Base-by-base conservation (phyloP, 2,329 filamentous ascomycete species). In the Lithohypha guttulata region DNA sequence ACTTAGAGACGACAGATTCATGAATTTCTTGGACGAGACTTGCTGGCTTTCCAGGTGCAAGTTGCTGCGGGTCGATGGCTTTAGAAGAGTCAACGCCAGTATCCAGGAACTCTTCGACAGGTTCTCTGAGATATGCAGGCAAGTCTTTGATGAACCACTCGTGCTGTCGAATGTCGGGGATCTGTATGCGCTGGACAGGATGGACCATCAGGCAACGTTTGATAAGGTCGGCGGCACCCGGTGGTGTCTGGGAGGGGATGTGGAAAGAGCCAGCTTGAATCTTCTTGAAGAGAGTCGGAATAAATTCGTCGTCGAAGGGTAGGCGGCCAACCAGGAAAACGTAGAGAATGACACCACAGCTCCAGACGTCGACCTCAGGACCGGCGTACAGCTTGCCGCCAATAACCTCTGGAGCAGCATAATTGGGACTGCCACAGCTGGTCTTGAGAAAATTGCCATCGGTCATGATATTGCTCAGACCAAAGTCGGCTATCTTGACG, bases 391-490 rank as follows among this genome's bases (percentile, higher is more conserved):
- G 70, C 69, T 96, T 98, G 17, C 91, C 91, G 40, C 87, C 91
- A 55, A 98, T 96, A 44, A 98, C 91, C 60, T 98, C 91, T 5
- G 91, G 91, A 1, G 91, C 91, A 9, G 91, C 91, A 60, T 98
- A 98, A 62, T 98, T 98, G 28, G 91, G 91, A 57, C 89, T 96
- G 38, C 91, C 91, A 55, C 91, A 98, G 59, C 87, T 96, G 1
- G 91, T 98, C 66, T 95, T 96, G 54, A 98, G 75, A 58, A 98
- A 98, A 59, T 98, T 98, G 18, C 91, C 91, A 58, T 98, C 91
- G 0, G 91, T 96, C 91, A 98, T 98, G 64, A 98, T 98, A 59
- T 98, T 98, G 68, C 89, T 96, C 42, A 98, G 70, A 42, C 91
- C 91, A 52, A 98, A 98, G 63, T 98, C 91, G 54, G 91, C 91